Evolutionary conservation across 2,329 filamentous ascomycete genomes (phyloP).

Genomic region (Neocucurbitaria cava): DNA sequence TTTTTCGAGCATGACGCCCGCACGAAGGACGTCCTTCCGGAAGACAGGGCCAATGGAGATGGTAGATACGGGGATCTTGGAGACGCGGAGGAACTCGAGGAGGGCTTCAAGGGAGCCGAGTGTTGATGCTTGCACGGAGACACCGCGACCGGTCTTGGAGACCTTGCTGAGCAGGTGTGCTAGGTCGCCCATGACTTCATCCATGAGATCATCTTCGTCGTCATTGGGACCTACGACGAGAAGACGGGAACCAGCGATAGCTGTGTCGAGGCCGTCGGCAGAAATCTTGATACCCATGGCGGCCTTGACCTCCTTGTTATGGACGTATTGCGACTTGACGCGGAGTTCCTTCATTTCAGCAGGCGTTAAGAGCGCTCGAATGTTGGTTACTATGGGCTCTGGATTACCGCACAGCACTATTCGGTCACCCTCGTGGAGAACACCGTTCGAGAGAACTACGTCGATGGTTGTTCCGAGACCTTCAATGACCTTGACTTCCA

Average conservation of each 20-base stretch:
- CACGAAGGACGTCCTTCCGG: conserved; percentile 97
- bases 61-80: conserved; percentile 97
- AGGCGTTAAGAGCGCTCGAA: conserved; percentile 91
- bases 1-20: conserved; percentile 94
- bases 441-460: conserved; percentile 94
- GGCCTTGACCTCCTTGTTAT: conserved; percentile 99
- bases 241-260: conserved; percentile 93
- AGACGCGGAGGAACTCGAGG: conserved; percentile 92
- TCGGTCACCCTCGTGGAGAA: conserved; percentile 90
- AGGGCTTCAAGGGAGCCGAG: conserved; percentile 95
- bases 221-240: conserved; percentile 94
- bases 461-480: conserved; percentile 99
- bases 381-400: conserved; percentile 92
- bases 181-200: conserved; percentile 95
- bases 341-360: conserved; percentile 92
- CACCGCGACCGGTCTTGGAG: conserved; percentile 89
- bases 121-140: conserved; percentile 96
- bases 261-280: conserved; percentile 91
- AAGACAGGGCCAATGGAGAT: conserved; percentile 97
- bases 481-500: conserved; percentile 99
- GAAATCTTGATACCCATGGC: conserved; percentile 99
- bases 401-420: conserved; percentile 97
- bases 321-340: conserved; percentile 94
- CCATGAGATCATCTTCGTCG: conserved; percentile 94
- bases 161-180: conserved; percentile 90